A percentile compares a stretch with the other conserved stretches of the same genome.
Evolutionary conservation across 1,284 basidiomycete genomes (phyloP).

Genomic region (Kwoniella shivajii): DNA sequence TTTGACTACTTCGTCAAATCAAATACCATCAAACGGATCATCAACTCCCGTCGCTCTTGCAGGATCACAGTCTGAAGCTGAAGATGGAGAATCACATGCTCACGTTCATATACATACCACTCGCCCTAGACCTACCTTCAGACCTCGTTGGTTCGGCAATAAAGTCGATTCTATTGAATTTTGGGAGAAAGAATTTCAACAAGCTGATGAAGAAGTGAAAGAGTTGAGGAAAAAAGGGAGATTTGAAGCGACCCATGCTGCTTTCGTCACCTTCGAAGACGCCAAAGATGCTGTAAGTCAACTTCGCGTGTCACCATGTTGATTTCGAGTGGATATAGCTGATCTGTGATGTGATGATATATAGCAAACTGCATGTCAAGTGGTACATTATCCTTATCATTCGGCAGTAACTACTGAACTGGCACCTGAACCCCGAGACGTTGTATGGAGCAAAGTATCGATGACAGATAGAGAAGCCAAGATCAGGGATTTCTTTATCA

Average conservation of each 20-base stretch:
- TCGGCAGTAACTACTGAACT: conserved; percentile 68
- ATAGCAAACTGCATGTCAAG: conserved; percentile 87
- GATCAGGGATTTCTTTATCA: conserved; percentile 69
- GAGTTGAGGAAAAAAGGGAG: conserved; percentile 55
- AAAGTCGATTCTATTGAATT: conserved; percentile 85
- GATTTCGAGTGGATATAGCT: not conserved
- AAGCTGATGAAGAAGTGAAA: conserved; percentile 70
- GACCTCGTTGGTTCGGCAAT: conserved; percentile 40
- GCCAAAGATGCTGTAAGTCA: conserved; percentile 82
- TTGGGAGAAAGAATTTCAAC: conserved; percentile 73
- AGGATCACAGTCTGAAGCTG: not conserved
- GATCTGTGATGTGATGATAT: not conserved
- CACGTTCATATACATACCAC: conserved; percentile 34
- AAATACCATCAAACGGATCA: conserved; percentile 9
- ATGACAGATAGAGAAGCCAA: conserved; percentile 63
- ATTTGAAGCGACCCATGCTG: conserved; percentile 77
- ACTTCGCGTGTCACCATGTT: not conserved
- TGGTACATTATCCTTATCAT: conserved; percentile 73
- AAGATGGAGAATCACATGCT: conserved; percentile 12
- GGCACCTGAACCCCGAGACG: conserved; percentile 93
- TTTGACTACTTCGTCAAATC: conserved; percentile 1
- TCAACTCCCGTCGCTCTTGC: not conserved
- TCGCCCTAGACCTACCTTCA: conserved; percentile 39
- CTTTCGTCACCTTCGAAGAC: conserved; percentile 96
- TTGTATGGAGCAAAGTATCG: conserved; percentile 88